A percentile compares a stretch with the other conserved stretches of the same genome.
These are phyloP conservation scores for Serendipita vermifera DNA, from an alignment of 768 basidiomycete genomes.

Conservation along the genomic window DNA sequence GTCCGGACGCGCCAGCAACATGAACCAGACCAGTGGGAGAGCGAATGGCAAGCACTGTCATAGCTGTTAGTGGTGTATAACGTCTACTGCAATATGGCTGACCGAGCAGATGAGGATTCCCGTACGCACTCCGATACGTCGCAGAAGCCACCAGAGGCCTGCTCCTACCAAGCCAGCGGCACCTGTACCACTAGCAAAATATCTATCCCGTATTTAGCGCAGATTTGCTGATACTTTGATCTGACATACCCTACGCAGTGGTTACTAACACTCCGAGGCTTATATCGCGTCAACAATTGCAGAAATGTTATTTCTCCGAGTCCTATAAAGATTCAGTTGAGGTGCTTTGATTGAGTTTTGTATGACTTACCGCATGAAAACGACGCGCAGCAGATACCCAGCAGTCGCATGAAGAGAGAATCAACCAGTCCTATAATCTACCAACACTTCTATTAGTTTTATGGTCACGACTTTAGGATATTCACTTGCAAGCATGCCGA, in stretches of 20 bases:
- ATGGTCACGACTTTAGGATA: not conserved
- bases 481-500: slow-evolving; percentile 76
- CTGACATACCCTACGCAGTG: slow-evolving; percentile 61
- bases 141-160: slow-evolving; percentile 86
- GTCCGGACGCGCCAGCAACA: slow-evolving; percentile 57
- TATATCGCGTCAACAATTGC: slow-evolving; percentile 78
- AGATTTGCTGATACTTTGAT: not conserved
- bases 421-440: slow-evolving; percentile 71
- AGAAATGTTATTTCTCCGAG: slow-evolving; percentile 91
- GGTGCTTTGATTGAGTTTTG: not conserved
- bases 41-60: slow-evolving; percentile 65
- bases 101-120: slow-evolving; percentile 81
- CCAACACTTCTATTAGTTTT: not conserved
- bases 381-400: slow-evolving; percentile 72
- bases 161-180: slow-evolving; percentile 89
- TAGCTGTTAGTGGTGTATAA: not conserved
- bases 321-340: slow-evolving; percentile 27
- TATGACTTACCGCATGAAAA: slow-evolving; percentile 59
- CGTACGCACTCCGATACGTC: slow-evolving; percentile 65
- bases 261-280: slow-evolving; percentile 53
- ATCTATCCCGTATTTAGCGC: slow-evolving; percentile 30
- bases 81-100: slow-evolving; percentile 20
- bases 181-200: slow-evolving; percentile 90
- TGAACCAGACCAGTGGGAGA: slow-evolving; percentile 62
- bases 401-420: slow-evolving; percentile 48